Base-by-base conservation (phyloP, 2,329 filamentous ascomycete genomes). In the Rasamsonia emersonii region DNA sequence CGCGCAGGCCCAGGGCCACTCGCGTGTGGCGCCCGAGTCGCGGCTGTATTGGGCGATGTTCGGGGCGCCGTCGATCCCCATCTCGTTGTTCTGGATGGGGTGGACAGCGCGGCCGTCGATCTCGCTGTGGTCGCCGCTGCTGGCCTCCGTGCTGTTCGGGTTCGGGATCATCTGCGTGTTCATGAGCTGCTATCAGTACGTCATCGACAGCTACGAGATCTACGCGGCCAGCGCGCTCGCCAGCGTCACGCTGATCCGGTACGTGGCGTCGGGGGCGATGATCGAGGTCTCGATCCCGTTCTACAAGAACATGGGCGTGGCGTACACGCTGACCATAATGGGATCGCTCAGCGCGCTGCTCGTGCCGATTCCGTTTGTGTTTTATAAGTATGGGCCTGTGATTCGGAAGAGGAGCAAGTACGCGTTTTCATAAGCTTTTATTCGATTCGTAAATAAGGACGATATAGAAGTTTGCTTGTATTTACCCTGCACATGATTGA, bases 11-110 rank as follows among this genome's bases (percentile, higher is more conserved):
- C 34, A 54, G 20, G 64, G 61, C 5, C 54, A 62, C 2, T 41
- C 45, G 4, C 43, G 50, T 8, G 53, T 73, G 5, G 54, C 64
- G 3, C 71, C 71, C 0, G 73, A 77, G 36, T 67, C 70, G 23
- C 59, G 71, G 4, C 53, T 77, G 0, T 73, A 64, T 58, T 71
- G 64, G 29, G 60, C 61, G 3, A 74, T 76, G 51, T 53, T 71
- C 3, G 63, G 63, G 2, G 62, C 67, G 0, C 63, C 68, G 0
- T 50, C 61, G 0, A 60, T 77, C 1, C 70, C 72, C 0, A 53
- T 73, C 18, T 59, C 56, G 1, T 54, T 76, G 3, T 73, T 77
- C 47, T 77, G 71, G 71, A 69, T 77, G 52, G 72, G 62, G 0
- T 76, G 71, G 72, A 73, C 67, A 0, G 56, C 60, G 20, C 57